Conservation (phyloP, 768 basidiomycete genomes). For the Mycena galericulata region DNA sequence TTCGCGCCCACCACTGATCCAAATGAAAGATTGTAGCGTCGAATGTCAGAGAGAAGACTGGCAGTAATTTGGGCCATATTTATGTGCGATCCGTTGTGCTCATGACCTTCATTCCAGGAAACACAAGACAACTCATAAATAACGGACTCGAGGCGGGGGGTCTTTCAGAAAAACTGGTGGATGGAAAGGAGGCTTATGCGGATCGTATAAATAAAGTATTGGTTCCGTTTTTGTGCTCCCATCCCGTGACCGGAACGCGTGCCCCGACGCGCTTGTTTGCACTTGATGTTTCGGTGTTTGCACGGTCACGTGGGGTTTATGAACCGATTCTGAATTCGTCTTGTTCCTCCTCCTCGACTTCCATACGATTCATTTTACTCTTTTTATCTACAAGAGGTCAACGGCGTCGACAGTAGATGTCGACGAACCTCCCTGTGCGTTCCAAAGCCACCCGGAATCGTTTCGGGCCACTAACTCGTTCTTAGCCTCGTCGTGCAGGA, state of each 20-base stretch:
- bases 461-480: neutral
- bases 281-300: slow-evolving; percentile 5
- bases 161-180: neutral
- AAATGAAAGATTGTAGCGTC: slow-evolving; percentile 39
- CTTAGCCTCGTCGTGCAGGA: slow-evolving; percentile 64
- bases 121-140: slow-evolving; percentile 46
- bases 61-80: slow-evolving; percentile 39
- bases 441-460: neutral
- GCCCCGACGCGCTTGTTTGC: slow-evolving; percentile 9
- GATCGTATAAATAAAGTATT: neutral
- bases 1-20: neutral
- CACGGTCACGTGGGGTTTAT: slow-evolving; percentile 29
- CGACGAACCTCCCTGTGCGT: slow-evolving; percentile 30
- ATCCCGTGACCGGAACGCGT: neutral
- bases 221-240: neutral
- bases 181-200: too few species aligned
- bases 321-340: slow-evolving; percentile 6
- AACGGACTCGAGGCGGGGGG: neutral
- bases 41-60: slow-evolving; percentile 44
- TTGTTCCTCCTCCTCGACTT: slow-evolving; percentile 1
- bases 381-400: slow-evolving; percentile 15
- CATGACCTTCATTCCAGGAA: slow-evolving; percentile 2
- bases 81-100: slow-evolving; percentile 36
- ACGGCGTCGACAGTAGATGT: slow-evolving; percentile 26
- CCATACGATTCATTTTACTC: slow-evolving; percentile 22